These are phyloP conservation scores for Bassia scoparia DNA, from an alignment of 148 eudicot genomes.

Conservation along the genomic window DNA sequence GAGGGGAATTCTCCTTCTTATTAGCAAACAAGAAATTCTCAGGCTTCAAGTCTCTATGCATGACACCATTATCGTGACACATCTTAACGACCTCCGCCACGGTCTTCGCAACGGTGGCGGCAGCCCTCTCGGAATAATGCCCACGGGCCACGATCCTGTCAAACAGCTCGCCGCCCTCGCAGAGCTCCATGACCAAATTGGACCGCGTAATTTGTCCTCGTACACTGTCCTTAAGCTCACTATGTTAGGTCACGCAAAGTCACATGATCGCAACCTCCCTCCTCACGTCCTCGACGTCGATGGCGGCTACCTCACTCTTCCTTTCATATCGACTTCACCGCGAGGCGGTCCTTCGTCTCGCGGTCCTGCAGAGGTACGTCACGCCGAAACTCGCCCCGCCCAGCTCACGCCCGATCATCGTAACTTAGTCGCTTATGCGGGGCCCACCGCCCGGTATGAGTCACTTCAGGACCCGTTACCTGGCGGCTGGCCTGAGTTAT, in stretches of 20 bases:
- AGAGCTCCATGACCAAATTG: conserved; percentile 90
- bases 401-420: conserved; percentile 65
- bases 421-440: conserved; percentile 69
- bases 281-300: conserved; percentile 77
- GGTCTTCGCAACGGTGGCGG: conserved; percentile 66
- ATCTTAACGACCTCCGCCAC: conserved; percentile 74
- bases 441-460: conserved; percentile 33
- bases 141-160: conserved; percentile 88
- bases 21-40: conserved; percentile 89
- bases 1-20: conserved; percentile 68
- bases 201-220: conserved; percentile 80
- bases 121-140: conserved; percentile 81
- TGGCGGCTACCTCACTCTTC: conserved; percentile 67
- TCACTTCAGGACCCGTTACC: conserved; percentile 61
- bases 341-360: conserved; percentile 50
- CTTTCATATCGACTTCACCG: conserved; percentile 73
- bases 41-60: conserved; percentile 83
- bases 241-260: conserved; percentile 61
- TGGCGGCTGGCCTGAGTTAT: conserved; percentile 35
- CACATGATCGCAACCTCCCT: conserved; percentile 81
- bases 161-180: conserved; percentile 84
- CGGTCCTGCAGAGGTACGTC: conserved; percentile 69
- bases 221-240: conserved; percentile 66
- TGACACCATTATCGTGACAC: conserved; percentile 80
- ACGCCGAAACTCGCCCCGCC: conserved; percentile 84